phyloP scores from a whole-genome alignment of 345 rosid genomes.

The Lepidium africanum region DNA sequence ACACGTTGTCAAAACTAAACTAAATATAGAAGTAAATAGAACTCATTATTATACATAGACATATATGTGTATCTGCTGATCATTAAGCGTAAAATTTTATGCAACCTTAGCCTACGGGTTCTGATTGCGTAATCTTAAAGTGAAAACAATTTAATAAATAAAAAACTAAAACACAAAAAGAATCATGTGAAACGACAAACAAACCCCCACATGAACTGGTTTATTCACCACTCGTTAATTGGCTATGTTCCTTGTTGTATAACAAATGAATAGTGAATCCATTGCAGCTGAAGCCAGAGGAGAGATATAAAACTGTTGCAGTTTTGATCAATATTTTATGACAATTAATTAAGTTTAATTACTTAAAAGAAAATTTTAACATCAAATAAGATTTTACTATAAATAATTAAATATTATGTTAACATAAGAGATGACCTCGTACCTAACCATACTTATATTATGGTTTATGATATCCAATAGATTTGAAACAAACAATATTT shows the following conservation, averaged over 20 bases:
- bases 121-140: conserved; percentile 22
- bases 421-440: background rate
- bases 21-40: background rate
- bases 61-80: background rate
- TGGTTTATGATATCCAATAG: background rate
- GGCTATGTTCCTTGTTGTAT: background rate
- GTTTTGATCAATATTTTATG: background rate
- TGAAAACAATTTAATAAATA: background rate
- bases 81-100: conserved; percentile 13
- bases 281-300: background rate
- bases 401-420: background rate
- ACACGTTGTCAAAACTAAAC: background rate
- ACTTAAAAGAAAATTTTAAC: background rate
- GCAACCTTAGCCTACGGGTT: conserved; percentile 11
- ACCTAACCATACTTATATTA: background rate
- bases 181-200: conserved; percentile 22
- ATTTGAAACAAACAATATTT: too few relatives aligned
- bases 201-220: conserved; percentile 18
- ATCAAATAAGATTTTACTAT: background rate
- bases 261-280: background rate
- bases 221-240: conserved; percentile 5
- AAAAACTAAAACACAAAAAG: background rate
- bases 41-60: background rate
- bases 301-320: background rate
- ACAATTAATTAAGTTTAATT: background rate